A percentile compares a stretch with the other conserved stretches of the same genome.
Evolutionary conservation across 805 yeast genomes (phyloP).

Genomic region (Kodamaea restingae): DNA sequence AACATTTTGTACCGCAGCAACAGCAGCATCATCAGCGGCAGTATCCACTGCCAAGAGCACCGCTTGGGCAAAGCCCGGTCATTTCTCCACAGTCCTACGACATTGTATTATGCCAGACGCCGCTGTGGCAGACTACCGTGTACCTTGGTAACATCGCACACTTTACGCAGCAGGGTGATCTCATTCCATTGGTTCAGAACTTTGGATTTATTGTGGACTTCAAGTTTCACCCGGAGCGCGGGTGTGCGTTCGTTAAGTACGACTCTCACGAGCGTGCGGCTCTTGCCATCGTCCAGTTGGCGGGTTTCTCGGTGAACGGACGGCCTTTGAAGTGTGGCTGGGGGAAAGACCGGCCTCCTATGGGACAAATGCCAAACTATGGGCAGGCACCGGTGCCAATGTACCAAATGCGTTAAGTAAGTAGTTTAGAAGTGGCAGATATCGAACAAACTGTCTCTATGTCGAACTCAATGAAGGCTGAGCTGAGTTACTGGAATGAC

Average conservation of each 20-base stretch:
- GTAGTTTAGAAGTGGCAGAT: not conserved
- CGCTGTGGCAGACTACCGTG: slow-evolving; percentile 81
- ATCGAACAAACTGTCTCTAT: too few species aligned
- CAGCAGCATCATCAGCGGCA: slow-evolving; percentile 6
- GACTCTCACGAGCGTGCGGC: slow-evolving; percentile 89
- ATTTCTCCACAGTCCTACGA: slow-evolving; percentile 61
- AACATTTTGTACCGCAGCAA: slow-evolving; percentile 6
- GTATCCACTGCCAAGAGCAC: slow-evolving; percentile 2
- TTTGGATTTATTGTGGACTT: slow-evolving; percentile 83
- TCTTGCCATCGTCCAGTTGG: slow-evolving; percentile 73
- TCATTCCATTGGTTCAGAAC: slow-evolving; percentile 68
- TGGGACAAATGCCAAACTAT: slow-evolving; percentile 24
- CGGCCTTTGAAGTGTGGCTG: slow-evolving; percentile 80
- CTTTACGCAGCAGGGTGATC: slow-evolving; percentile 65
- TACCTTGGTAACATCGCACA: slow-evolving; percentile 84
- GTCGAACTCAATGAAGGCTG: too few species aligned
- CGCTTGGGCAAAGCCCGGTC: slow-evolving; percentile 20
- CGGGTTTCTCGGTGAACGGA: slow-evolving; percentile 69
- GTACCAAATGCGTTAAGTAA: slow-evolving; percentile 17
- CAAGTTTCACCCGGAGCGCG: slow-evolving; percentile 74
- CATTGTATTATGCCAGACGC: slow-evolving; percentile 69
- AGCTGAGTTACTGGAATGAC: too few species aligned
- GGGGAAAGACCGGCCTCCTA: slow-evolving; percentile 61
- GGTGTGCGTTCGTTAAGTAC: slow-evolving; percentile 85
- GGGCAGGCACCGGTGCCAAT: slow-evolving; percentile 24